Evolutionary conservation across 192 early-diverging fungal genomes (phyloP), one percentile per base, ranked within the genome.

Genomic region (Rhizoclosmatium sp.): DNA sequence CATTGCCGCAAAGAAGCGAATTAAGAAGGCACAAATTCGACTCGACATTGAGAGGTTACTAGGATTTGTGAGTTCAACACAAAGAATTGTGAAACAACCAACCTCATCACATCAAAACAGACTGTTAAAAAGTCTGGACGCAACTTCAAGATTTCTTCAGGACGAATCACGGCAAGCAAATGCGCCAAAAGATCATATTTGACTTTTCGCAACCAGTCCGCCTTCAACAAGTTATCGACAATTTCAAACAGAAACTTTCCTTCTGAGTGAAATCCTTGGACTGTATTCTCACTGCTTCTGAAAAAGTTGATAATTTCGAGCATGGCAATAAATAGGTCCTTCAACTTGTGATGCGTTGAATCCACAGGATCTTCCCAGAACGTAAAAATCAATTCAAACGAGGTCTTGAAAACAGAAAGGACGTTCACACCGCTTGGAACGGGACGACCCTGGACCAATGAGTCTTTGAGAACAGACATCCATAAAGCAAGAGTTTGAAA

Each of bases 321-420:
- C 40, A 93, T 84, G 19, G 86, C 81, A 78, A 92, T 89, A 64
- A 96, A 92, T 46, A 95, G 39, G 72, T 82, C 81, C 68, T 79
- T 82, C 47, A 85, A 60, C 62, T 93, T 94, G 70, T 91, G 87
- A 75, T 95, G 94, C 16, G 95, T 89, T 2, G 92, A 85, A 58
- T 97, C 94, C 4, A 94, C 82, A 4, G 93, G 94, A 79, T 97
- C 95, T 72, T 97, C 94, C 94, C 95, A 97, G 71, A 92, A 89
- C 71, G 92, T 89, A 80, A 90, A 91, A 54, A 95, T 89, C 73
- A 93, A 93, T 3, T 86, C 90, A 70, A 95, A 89, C 39, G 94
- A 81, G 39, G 82, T 80, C 51, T 93, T 90, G 67, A 89, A 83
- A 41, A 83, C 67, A 56, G 83, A 31, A 41, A 66, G 49, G 9